A percentile compares a stretch with the other conserved stretches of the same genome.
phyloP scores from a whole-genome alignment of 139 green algal species.

The Coelastrella sp. region DNA sequence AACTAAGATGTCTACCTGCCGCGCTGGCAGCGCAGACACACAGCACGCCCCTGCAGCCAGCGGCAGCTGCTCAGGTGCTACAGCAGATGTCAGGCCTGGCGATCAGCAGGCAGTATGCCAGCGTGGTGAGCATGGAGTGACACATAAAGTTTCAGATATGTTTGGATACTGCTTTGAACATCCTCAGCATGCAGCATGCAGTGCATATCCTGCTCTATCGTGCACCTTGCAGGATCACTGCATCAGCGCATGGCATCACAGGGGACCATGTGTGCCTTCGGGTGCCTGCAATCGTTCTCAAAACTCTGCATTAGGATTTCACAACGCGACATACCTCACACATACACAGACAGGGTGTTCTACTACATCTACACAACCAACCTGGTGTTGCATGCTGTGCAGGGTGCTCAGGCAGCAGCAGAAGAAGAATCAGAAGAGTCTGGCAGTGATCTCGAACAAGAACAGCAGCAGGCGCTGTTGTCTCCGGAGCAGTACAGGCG shows the following conservation, averaged over 20 bases:
- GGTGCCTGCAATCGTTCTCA: too few relatives aligned
- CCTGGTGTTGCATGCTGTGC: neutral
- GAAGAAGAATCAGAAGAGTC: neutral
- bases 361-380: neutral
- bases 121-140: constrained; percentile 11
- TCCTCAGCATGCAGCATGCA: too few relatives aligned
- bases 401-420: neutral
- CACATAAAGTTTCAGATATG: too few relatives aligned
- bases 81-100: neutral
- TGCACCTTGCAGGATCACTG: too few relatives aligned
- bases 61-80: neutral
- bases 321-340: too few relatives aligned
- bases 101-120: neutral
- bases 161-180: too few relatives aligned
- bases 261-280: too few relatives aligned
- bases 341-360: too few relatives aligned
- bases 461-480: constrained; percentile 14
- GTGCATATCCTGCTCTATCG: too few relatives aligned
- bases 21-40: neutral
- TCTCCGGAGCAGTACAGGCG: constrained; percentile 24
- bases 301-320: too few relatives aligned
- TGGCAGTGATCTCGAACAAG: neutral
- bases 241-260: too few relatives aligned
- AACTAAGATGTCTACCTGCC: constrained; percentile 6
- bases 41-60: neutral